Conservation (phyloP, 495 filamentous ascomycete species). For the Clohesyomyces aquaticus region DNA sequence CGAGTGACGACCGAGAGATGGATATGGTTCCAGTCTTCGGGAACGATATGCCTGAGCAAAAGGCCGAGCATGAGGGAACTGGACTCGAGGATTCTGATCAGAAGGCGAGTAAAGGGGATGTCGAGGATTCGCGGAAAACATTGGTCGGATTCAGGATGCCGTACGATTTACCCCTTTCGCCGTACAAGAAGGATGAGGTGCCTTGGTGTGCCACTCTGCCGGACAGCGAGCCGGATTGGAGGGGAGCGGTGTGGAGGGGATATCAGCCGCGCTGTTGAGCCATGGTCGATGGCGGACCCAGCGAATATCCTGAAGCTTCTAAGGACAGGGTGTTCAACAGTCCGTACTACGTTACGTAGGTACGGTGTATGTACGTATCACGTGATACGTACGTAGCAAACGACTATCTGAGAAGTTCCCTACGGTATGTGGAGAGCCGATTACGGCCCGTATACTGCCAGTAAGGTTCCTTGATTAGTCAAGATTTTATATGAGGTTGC, state of each 20-base stretch:
- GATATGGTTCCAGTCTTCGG: conserved; percentile 72
- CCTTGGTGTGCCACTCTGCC: conserved; percentile 78
- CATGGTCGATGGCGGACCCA: too few species aligned
- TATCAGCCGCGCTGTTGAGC: conserved; percentile 3
- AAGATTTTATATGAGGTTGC: too few species aligned
- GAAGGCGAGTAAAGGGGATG: conserved; percentile 41
- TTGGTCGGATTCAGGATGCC: conserved; percentile 76
- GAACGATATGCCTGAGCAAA: conserved; percentile 54
- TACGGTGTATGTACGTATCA: too few species aligned
- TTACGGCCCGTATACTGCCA: too few species aligned
- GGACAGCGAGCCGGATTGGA: conserved; percentile 70
- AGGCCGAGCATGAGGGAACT: conserved; percentile 10
- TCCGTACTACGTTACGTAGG: too few species aligned
- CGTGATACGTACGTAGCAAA: too few species aligned
- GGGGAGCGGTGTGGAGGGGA: conserved; percentile 51
- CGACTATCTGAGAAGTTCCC: too few species aligned
- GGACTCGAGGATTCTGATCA: conserved; percentile 1
- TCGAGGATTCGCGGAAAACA: conserved; percentile 17
- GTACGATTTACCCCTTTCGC: conserved; percentile 76
- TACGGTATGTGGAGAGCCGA: too few species aligned
- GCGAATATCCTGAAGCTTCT: neutral
- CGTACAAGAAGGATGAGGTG: conserved; percentile 63
- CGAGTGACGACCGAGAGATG: conserved; percentile 4
- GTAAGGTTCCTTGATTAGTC: too few species aligned
- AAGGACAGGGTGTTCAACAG: neutral